Conservation (phyloP, 1,139 yeast genomes). For the Nematodospora anomalae region DNA sequence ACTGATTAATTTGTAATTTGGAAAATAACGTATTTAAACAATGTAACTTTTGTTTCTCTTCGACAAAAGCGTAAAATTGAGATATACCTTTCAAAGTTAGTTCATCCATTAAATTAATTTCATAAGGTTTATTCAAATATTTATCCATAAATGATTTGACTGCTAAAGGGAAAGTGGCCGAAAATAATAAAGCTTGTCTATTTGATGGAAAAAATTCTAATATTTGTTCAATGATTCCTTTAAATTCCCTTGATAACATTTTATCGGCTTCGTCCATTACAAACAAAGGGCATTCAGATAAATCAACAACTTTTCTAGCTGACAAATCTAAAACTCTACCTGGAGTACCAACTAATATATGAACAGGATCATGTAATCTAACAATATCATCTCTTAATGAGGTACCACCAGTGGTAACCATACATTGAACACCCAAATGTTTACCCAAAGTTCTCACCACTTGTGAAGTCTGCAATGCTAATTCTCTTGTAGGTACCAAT, state of each 20-base stretch:
- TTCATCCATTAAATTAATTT: slow-evolving; percentile 96
- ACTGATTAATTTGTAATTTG: slow-evolving; percentile 91
- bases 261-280: slow-evolving; percentile 99
- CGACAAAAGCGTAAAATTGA: slow-evolving; percentile 96
- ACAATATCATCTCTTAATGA: slow-evolving; percentile 89
- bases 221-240: slow-evolving; percentile 84
- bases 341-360: slow-evolving; percentile 89
- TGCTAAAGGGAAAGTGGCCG: slow-evolving; percentile 94
- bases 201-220: slow-evolving; percentile 74
- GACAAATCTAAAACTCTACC: slow-evolving; percentile 97
- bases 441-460: slow-evolving; percentile 97
- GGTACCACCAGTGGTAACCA: slow-evolving; percentile 99
- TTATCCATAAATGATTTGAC: slow-evolving; percentile 92
- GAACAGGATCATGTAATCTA: slow-evolving; percentile 90
- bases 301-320: slow-evolving; percentile 80
- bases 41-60: slow-evolving; percentile 92
- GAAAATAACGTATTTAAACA: slow-evolving; percentile 94
- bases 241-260: slow-evolving; percentile 89
- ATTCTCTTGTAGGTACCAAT: slow-evolving; percentile 90
- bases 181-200: slow-evolving; percentile 85
- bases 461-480: slow-evolving; percentile 96
- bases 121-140: slow-evolving; percentile 89
- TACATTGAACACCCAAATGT: slow-evolving; percentile 87
- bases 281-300: slow-evolving; percentile 83
- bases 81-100: slow-evolving; percentile 94